A percentile compares a stretch with the other conserved stretches of the same genome.
Evolutionary conservation across 495 filamentous ascomycete genomes (phyloP).

Genomic region (Haplographium delicatum): DNA sequence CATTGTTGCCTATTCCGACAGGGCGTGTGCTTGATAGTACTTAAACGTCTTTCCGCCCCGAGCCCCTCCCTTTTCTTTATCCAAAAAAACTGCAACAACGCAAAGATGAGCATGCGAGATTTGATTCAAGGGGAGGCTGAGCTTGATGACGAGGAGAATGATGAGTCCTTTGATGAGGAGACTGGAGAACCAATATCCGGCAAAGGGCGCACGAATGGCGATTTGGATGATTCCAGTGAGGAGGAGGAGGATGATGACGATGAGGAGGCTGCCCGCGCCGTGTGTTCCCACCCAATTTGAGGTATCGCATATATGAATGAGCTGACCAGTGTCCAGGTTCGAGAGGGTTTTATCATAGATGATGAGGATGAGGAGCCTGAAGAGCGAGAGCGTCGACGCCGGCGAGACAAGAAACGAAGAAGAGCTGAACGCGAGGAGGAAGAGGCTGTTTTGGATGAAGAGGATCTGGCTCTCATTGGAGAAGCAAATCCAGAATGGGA

Average conservation of each 20-base stretch:
- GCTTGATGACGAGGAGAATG: constrained; percentile 80
- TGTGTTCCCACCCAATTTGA: constrained; percentile 3
- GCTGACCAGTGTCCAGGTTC: constrained; percentile 49
- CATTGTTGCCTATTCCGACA: neutral
- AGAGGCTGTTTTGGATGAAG: constrained; percentile 86
- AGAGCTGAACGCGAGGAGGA: constrained; percentile 72
- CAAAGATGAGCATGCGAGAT: constrained; percentile 68
- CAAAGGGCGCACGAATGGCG: constrained; percentile 30
- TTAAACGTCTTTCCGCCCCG: constrained; percentile 1
- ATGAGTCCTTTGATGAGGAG: constrained; percentile 82
- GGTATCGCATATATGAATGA: neutral
- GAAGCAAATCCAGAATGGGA: constrained; percentile 67
- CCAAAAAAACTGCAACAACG: constrained; percentile 4
- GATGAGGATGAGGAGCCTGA: constrained; percentile 69
- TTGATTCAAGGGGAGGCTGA: constrained; percentile 81
- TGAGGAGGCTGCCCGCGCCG: constrained; percentile 47
- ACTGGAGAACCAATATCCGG: constrained; percentile 56
- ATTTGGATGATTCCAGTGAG: constrained; percentile 79
- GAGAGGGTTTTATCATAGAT: constrained; percentile 94
- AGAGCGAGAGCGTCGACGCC: constrained; percentile 55
- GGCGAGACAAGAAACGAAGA: constrained; percentile 60
- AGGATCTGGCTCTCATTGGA: constrained; percentile 92
- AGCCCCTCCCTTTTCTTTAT: constrained; percentile 3
- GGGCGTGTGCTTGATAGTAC: neutral
- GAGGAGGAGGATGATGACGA: constrained; percentile 98